phyloP scores from a whole-genome alignment of 2,329 filamentous ascomycete species.

The Fusarium kyushuense region DNA sequence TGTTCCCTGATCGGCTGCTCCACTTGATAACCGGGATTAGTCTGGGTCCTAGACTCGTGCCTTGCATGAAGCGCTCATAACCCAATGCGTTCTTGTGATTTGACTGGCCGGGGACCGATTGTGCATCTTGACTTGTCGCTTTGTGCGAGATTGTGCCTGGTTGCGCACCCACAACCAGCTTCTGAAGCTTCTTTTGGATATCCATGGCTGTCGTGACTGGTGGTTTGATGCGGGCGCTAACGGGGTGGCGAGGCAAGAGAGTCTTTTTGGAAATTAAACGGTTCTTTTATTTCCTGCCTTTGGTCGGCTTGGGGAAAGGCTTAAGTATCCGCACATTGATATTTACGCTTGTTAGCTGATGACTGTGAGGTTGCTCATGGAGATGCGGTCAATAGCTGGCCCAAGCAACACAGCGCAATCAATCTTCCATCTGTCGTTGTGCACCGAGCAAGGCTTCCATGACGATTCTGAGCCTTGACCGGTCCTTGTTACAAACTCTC shows the following conservation, averaged over 20 bases:
- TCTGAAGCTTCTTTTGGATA: conserved; percentile 7
- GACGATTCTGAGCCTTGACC: conserved; percentile 22
- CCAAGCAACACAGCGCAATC: conserved; percentile 5
- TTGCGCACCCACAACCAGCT: conserved; percentile 19
- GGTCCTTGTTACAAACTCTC: conserved; percentile 30
- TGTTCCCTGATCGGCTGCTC: conserved; percentile 8
- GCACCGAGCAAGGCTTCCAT: conserved; percentile 28
- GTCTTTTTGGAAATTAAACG: conserved; percentile 42
- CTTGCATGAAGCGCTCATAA: conserved; percentile 44
- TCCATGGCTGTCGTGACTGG: conserved; percentile 28
- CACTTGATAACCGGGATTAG: conserved; percentile 26
- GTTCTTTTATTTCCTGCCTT: conserved; percentile 20
- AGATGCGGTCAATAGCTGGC: conserved; percentile 22
- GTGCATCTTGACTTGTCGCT: conserved; percentile 27
- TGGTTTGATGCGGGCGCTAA: conserved; percentile 36
- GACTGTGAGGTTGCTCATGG: background rate
- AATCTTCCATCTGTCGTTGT: conserved; percentile 6
- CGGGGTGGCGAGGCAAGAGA: conserved; percentile 31
- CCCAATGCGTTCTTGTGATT: conserved; percentile 15
- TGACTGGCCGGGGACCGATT: conserved; percentile 31
- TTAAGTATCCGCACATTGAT: background rate
- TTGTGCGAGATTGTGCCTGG: conserved; percentile 35
- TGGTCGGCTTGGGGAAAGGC: background rate
- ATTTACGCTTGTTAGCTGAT: background rate
- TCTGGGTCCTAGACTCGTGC: conserved; percentile 25